Conservation (phyloP, 106 monocot species). For the Agapanthus africanus region DNA sequence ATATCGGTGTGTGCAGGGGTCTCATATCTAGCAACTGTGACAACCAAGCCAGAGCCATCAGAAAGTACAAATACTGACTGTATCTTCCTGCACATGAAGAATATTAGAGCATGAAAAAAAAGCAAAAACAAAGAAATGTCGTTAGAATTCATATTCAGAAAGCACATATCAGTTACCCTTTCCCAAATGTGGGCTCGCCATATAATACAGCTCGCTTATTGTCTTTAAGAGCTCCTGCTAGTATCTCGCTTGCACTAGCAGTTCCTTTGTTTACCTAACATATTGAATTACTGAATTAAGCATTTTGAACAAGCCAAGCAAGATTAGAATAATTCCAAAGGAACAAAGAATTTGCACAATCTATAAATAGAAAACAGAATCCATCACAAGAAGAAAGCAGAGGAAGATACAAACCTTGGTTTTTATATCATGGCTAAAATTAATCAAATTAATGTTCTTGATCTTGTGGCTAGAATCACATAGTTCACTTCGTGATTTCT, state of each 20-base stretch:
- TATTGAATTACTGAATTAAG: background rate
- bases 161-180: conserved; percentile 51
- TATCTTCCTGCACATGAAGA: conserved; percentile 64
- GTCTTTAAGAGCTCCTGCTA: conserved; percentile 97
- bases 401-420: no score
- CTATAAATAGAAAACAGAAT: no score
- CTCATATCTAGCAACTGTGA: conserved; percentile 97
- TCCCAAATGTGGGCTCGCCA: conserved; percentile 97
- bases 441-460: no score
- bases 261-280: conserved; percentile 94
- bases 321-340: no score
- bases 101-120: background rate
- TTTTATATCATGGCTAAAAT: background rate
- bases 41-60: conserved; percentile 92
- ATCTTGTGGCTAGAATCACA: no score
- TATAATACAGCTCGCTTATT: conserved; percentile 89
- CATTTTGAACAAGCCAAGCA: no score
- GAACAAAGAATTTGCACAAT: background rate
- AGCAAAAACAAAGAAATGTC: background rate
- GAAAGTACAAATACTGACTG: conserved; percentile 95
- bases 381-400: no score
- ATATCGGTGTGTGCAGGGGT: conserved; percentile 97
- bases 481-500: no score
- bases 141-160: background rate
- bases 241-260: conserved; percentile 97